These are phyloP conservation scores for Niebla homalea DNA, from an alignment of 495 filamentous ascomycete genomes.

Conservation along the genomic window DNA sequence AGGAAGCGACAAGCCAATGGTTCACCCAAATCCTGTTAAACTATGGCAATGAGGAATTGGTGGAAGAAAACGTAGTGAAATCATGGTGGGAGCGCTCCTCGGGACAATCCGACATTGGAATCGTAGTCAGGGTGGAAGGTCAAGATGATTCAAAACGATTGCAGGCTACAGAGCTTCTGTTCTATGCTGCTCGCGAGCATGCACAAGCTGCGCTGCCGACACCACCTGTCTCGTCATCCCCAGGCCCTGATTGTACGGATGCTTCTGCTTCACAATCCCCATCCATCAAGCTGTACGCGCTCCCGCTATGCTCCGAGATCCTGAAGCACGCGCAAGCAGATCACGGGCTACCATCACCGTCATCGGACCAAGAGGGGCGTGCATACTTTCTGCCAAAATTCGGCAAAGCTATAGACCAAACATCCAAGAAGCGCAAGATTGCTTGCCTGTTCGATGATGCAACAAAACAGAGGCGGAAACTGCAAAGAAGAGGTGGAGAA, in stretches of 20 bases:
- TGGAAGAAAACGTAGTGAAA: slow-evolving; percentile 19
- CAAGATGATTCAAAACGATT: slow-evolving; percentile 4
- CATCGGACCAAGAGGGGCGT: background rate
- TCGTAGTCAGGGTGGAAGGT: slow-evolving; percentile 12
- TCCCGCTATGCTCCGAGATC: slow-evolving; percentile 28
- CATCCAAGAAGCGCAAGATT: slow-evolving; percentile 39
- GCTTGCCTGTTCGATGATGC: slow-evolving; percentile 46
- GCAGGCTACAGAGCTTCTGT: slow-evolving; percentile 37
- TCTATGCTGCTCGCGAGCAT: slow-evolving; percentile 29
- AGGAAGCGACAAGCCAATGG: slow-evolving; percentile 30
- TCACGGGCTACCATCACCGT: background rate
- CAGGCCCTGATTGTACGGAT: slow-evolving; percentile 14
- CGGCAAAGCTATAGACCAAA: background rate
- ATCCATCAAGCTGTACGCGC: slow-evolving; percentile 18
- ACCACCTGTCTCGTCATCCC: slow-evolving; percentile 34
- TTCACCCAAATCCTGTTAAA: slow-evolving; percentile 14
- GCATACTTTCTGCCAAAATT: slow-evolving; percentile 6
- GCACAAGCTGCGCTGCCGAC: slow-evolving; percentile 21
- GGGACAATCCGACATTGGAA: slow-evolving; percentile 13
- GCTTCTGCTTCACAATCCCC: background rate
- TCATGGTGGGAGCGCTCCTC: slow-evolving; percentile 5
- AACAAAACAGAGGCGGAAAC: slow-evolving; percentile 39
- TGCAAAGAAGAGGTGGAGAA: slow-evolving; percentile 41
- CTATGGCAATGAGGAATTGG: slow-evolving; percentile 18
- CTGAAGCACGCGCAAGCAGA: slow-evolving; percentile 5